Conservation (phyloP, 2,329 filamentous ascomycete species). For the Chrysosporium queenslandicum region DNA sequence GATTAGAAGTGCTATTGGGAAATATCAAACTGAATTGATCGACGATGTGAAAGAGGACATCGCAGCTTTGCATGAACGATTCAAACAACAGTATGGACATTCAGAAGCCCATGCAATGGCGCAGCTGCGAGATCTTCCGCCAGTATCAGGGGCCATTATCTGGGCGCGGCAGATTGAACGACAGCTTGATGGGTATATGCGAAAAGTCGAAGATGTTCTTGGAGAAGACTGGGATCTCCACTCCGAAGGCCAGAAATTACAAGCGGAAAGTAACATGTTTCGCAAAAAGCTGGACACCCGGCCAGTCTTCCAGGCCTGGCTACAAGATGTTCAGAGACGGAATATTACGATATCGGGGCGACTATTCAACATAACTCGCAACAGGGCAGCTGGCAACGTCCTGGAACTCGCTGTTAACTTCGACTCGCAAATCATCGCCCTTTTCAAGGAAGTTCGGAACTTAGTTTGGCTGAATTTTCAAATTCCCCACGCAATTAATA, state of each 20-base stretch:
- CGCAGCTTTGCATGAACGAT: conserved; percentile 81
- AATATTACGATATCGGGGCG: conserved; percentile 87
- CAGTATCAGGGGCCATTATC: conserved; percentile 92
- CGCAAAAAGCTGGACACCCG: conserved; percentile 90
- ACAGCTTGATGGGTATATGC: conserved; percentile 93
- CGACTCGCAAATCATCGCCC: conserved; percentile 87
- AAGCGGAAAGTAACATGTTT: conserved; percentile 85
- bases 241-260: conserved; percentile 85
- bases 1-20: conserved; percentile 92
- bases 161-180: conserved; percentile 96
- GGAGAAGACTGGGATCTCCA: conserved; percentile 92
- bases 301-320: conserved; percentile 91
- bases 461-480: conserved; percentile 89
- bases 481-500: conserved; percentile 88
- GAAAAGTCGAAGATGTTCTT: conserved; percentile 96
- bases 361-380: conserved; percentile 78
- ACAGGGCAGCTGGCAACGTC: conserved; percentile 79
- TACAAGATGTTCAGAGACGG: conserved; percentile 76
- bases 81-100: conserved; percentile 97
- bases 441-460: conserved; percentile 98
- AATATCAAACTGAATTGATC: conserved; percentile 96
- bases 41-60: conserved; percentile 98
- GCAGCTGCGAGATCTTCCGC: conserved; percentile 86
- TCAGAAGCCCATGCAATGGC: conserved; percentile 98
- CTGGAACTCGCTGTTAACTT: conserved; percentile 92